Percentiles rank a stretch among this genome's conserved stretches.
Evolutionary conservation across 345 rosid genomes (phyloP).

Genomic region (Melastoma malabathricum): DNA sequence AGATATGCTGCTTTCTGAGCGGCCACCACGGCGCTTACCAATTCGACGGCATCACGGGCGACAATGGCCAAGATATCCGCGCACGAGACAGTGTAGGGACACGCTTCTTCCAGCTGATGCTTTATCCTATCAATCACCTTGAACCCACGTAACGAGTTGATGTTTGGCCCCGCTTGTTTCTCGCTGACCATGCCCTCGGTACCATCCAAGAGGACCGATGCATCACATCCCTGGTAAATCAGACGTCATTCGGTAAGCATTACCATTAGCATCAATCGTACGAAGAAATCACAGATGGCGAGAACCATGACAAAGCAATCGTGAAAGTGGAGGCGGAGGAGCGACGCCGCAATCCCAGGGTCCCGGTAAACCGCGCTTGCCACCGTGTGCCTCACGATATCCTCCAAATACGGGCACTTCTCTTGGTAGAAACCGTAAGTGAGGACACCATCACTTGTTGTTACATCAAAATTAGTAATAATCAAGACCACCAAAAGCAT

Average conservation of each 20-base stretch:
- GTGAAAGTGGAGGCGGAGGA: constrained; percentile 72
- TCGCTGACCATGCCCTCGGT: constrained; percentile 50
- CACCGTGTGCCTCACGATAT: constrained; percentile 42
- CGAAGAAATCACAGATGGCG: too few relatives aligned
- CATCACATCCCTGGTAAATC: constrained; percentile 56
- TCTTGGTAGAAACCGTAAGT: constrained; percentile 50
- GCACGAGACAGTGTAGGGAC: constrained; percentile 66
- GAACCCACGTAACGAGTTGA: constrained; percentile 54
- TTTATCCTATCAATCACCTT: constrained; percentile 65
- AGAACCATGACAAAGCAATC: constrained; percentile 72
- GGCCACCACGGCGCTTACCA: constrained; percentile 10
- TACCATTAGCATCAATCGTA: too few relatives aligned
- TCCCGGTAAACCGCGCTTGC: constrained; percentile 44
- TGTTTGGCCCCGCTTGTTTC: constrained; percentile 57
- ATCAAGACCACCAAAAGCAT: constrained; percentile 9
- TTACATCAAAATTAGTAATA: constrained; percentile 4
- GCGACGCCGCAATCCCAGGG: constrained; percentile 79
- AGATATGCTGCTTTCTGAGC: too few relatives aligned
- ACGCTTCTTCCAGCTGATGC: constrained; percentile 52
- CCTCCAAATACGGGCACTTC: constrained; percentile 60
- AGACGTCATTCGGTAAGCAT: not conserved
- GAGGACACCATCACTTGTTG: constrained; percentile 17
- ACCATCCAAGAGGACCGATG: constrained; percentile 50
- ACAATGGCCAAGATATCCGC: constrained; percentile 64
- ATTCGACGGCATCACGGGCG: constrained; percentile 61